Percentiles rank a stretch among this genome's conserved stretches.
phyloP scores from a whole-genome alignment of 2,329 filamentous ascomycete species.

The Sporothrix protearum region DNA sequence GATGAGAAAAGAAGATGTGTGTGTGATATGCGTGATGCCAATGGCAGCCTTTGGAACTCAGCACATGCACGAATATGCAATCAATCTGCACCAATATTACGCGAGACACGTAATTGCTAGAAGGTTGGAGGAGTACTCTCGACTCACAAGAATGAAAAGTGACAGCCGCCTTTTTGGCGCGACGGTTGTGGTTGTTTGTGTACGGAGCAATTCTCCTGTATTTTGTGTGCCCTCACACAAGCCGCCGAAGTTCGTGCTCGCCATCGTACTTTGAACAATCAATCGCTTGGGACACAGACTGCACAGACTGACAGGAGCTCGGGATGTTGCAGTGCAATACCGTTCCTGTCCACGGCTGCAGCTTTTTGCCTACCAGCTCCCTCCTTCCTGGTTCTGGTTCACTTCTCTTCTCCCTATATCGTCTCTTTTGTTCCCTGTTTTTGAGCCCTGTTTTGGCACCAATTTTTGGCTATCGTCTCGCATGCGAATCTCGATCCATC shows the following conservation, averaged over 20 bases:
- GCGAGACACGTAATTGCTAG: not conserved
- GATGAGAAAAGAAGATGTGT: not conserved
- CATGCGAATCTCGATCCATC: slow-evolving; percentile 18
- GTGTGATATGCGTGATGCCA: not conserved
- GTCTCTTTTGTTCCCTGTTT: not conserved
- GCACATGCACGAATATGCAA: slow-evolving; percentile 12
- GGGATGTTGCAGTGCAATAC: slow-evolving; percentile 1
- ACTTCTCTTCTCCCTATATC: not conserved
- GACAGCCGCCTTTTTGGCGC: not conserved
- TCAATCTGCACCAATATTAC: slow-evolving; percentile 8
- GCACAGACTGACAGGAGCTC: slow-evolving; percentile 3
- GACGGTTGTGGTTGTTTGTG: not conserved
- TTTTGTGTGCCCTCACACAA: not conserved
- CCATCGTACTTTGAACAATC: not conserved
- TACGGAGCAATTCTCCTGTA: too few species aligned
- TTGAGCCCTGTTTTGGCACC: not conserved
- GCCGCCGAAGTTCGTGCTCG: not conserved
- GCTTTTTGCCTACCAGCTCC: not conserved
- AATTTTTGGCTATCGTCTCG: not conserved
- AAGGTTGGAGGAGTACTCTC: not conserved
- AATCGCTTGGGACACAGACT: not conserved
- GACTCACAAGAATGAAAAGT: too few species aligned
- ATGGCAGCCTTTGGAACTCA: slow-evolving; percentile 6
- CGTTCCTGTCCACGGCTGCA: not conserved
- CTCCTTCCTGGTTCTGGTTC: not conserved